Percentiles rank a stretch among this genome's conserved stretches.
Conservation (phyloP, 1,139 yeast genomes). For the Nadsonia starkeyi-henricii region DNA sequence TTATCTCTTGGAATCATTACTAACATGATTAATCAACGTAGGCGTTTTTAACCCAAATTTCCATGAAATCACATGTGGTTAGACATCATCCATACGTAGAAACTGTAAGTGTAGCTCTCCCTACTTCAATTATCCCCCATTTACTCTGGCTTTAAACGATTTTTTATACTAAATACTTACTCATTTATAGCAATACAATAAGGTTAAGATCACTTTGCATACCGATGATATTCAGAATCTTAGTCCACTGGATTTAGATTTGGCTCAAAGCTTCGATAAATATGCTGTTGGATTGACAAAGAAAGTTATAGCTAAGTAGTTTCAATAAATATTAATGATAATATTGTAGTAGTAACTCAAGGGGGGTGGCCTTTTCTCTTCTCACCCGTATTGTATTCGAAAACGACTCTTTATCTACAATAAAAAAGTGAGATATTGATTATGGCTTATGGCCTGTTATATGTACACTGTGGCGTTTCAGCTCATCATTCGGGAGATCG, state of each 20-base stretch:
- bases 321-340: too few species aligned
- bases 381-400: too few species aligned
- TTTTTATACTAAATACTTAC: neutral
- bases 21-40: constrained; percentile 7
- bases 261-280: neutral
- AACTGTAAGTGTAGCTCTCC: constrained; percentile 10
- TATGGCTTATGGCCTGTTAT: too few species aligned
- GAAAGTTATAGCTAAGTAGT: neutral
- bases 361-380: too few species aligned
- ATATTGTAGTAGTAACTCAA: too few species aligned
- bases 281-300: neutral
- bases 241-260: constrained; percentile 41
- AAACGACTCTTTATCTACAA: too few species aligned
- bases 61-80: constrained; percentile 42
- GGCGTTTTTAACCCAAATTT: constrained; percentile 46
- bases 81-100: constrained; percentile 52
- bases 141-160: neutral
- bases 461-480: too few species aligned
- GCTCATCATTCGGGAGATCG: too few species aligned
- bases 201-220: constrained; percentile 41
- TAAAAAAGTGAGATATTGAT: too few species aligned
- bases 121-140: neutral
- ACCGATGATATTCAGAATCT: constrained; percentile 57
- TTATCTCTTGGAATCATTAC: too few species aligned
- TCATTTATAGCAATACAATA: constrained; percentile 34